Evolutionary conservation across 225 moss, liverwort and hornwort genomes (phyloP).

Genomic region (Sphagnum contortum): DNA sequence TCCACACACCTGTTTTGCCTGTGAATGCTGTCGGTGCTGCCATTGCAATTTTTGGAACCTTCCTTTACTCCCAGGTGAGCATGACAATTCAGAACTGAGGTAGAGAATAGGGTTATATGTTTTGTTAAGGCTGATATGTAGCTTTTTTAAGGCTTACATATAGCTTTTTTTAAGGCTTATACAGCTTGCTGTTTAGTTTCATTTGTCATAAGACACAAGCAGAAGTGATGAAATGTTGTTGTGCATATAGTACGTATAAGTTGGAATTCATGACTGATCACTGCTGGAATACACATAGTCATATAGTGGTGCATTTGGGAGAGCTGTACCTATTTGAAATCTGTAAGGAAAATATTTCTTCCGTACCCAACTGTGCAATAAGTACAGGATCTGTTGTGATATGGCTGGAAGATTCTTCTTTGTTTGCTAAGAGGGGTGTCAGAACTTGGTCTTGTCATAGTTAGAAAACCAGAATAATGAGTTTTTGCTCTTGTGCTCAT

Average conservation of each 20-base stretch:
- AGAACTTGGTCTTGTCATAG: no score
- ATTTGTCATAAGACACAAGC: neutral
- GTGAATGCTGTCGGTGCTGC: conserved; percentile 78
- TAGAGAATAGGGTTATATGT: conserved; percentile 1
- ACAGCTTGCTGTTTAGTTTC: neutral
- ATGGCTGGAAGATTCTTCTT: no score
- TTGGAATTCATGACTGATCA: neutral
- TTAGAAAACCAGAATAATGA: neutral
- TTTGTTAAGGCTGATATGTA: no score
- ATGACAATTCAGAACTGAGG: neutral
- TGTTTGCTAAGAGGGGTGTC: no score
- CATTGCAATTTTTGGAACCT: conserved; percentile 87
- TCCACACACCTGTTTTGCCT: conserved; percentile 81
- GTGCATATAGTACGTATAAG: neutral
- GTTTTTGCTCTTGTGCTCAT: neutral
- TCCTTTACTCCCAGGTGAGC: conserved; percentile 82
- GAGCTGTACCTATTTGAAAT: neutral
- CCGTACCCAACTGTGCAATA: neutral
- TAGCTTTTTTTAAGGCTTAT: neutral
- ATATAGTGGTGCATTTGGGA: no score
- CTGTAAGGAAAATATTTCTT: conserved; percentile 8
- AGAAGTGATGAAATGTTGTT: neutral
- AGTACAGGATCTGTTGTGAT: no score
- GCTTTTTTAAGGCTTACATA: neutral
- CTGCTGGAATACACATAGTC: no score